phyloP scores from a whole-genome alignment of 208 protist genomes.

The Leishmania turanica region DNA sequence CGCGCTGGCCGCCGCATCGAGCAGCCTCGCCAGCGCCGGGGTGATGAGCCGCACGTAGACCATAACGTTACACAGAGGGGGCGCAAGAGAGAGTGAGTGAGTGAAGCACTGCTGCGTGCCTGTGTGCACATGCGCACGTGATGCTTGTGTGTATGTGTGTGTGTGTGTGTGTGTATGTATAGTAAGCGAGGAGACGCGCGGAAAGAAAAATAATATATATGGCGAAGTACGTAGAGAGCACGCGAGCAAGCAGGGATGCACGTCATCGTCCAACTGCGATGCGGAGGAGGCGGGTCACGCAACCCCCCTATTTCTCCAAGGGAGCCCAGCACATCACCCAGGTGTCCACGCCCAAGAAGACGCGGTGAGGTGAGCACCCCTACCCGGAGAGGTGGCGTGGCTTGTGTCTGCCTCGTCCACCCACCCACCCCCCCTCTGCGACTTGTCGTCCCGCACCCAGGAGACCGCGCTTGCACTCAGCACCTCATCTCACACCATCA shows the following conservation, averaged over 20 bases:
- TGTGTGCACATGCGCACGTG: background rate
- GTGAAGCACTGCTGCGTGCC: background rate
- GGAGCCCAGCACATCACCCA: background rate
- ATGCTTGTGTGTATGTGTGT: background rate
- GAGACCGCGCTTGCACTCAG: background rate
- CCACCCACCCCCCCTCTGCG: background rate
- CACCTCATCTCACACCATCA: background rate
- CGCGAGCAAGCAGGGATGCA: background rate
- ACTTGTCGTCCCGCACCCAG: background rate
- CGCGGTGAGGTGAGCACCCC: background rate
- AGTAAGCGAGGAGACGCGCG: background rate
- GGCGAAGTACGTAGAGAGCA: background rate
- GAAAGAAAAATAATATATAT: no score
- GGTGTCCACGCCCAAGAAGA: background rate
- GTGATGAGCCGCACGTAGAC: slow-evolving; percentile 29
- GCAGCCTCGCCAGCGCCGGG: slow-evolving; percentile 20
- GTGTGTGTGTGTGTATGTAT: background rate
- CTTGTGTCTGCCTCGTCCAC: no score
- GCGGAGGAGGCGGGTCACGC: background rate
- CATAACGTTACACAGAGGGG: slow-evolving; percentile 1
- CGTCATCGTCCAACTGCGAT: background rate
- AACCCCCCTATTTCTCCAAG: background rate
- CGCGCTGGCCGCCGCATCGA: slow-evolving; percentile 13
- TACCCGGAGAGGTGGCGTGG: background rate
- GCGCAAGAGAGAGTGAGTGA: background rate